Percentiles rank a stretch among this genome's conserved stretches.
Conservation (phyloP, 768 basidiomycete genomes). For the Leccinum ochraceum region DNA sequence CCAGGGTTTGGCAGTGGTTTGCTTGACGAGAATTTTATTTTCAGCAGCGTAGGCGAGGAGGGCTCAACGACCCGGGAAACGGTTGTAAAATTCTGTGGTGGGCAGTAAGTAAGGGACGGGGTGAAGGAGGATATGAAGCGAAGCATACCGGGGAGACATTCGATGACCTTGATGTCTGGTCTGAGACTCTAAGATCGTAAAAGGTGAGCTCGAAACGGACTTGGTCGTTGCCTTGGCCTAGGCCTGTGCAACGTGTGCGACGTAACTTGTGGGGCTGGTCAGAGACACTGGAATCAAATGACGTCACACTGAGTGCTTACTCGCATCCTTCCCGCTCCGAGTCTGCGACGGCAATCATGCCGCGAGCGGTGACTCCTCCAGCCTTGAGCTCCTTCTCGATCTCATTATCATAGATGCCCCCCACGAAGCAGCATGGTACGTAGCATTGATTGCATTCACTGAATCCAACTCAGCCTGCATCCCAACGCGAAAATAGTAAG, state of each 20-base stretch:
- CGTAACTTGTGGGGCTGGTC: conserved; percentile 64
- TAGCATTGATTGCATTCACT: no score
- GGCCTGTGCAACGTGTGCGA: conserved; percentile 89
- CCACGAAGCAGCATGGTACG: no score
- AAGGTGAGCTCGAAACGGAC: no score
- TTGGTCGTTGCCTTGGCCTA: no score
- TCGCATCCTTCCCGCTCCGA: conserved; percentile 99
- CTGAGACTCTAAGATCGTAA: no score
- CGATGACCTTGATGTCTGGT: no score
- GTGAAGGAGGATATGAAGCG: no score
- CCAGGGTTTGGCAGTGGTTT: conserved; percentile 98
- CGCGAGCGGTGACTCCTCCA: conserved; percentile 83
- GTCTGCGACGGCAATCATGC: conserved; percentile 96
- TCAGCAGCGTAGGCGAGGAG: conserved; percentile 87
- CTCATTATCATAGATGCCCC: no score
- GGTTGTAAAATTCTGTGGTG: conserved; percentile 86
- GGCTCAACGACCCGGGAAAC: conserved; percentile 93
- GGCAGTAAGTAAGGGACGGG: not conserved
- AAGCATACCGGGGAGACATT: no score
- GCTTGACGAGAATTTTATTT: conserved; percentile 88
- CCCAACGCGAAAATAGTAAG: no score
- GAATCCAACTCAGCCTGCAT: no score
- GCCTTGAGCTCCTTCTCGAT: no score
- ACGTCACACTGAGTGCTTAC: conserved; percentile 47
- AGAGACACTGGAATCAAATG: not conserved